Evolutionary conservation across 192 early-diverging fungal species (phyloP).

Genomic region (Umbelopsis sp.): DNA sequence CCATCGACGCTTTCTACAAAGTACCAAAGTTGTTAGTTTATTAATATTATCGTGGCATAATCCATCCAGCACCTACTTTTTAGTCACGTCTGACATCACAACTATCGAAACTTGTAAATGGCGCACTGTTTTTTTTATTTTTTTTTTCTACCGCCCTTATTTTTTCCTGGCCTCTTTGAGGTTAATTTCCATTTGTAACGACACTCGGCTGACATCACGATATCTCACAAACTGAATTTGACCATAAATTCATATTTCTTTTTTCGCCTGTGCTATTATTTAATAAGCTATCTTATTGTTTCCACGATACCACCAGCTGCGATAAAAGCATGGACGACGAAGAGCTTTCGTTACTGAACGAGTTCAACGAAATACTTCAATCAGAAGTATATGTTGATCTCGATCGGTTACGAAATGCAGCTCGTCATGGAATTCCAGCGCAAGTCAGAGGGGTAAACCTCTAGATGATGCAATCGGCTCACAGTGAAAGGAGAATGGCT

Average conservation of each 20-base stretch:
- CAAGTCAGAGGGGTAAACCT: conserved; percentile 68
- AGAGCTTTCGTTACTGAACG: conserved; percentile 51
- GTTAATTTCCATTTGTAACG: too few relatives aligned
- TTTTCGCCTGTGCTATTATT: too few relatives aligned
- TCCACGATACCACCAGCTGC: conserved; percentile 41
- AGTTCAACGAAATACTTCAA: conserved; percentile 76
- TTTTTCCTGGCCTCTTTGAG: not conserved
- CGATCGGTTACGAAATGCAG: conserved; percentile 72
- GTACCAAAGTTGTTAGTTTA: not conserved
- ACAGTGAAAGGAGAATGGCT: conserved; percentile 6
- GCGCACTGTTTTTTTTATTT: not conserved
- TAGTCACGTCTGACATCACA: not conserved
- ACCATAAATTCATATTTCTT: too few relatives aligned
- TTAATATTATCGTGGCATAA: not conserved
- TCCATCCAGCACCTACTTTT: not conserved
- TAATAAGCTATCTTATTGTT: not conserved
- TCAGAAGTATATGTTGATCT: conserved; percentile 84
- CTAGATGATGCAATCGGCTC: not conserved
- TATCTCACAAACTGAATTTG: too few relatives aligned
- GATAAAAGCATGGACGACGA: conserved; percentile 26
- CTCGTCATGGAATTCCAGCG: conserved; percentile 80
- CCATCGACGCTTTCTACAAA: conserved; percentile 42
- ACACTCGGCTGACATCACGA: too few relatives aligned
- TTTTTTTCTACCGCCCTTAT: not conserved
- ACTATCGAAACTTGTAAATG: not conserved